Conservation (phyloP, 225 moss, liverwort and hornwort species). For the Pleurozium schreberi region DNA sequence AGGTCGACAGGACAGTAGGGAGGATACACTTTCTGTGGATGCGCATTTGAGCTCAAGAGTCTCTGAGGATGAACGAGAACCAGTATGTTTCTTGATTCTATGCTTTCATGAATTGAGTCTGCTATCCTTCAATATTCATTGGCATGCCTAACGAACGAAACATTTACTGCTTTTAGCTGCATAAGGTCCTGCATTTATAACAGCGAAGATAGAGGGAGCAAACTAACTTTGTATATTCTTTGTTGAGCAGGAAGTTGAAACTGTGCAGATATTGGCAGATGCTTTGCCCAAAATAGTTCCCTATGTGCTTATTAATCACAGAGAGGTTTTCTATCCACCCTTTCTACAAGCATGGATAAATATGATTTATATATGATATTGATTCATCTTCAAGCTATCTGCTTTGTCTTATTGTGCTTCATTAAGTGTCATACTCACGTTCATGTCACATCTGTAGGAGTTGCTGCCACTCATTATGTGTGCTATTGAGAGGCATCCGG, state of each 20-base stretch:
- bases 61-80: slow-evolving; percentile 14
- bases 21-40: slow-evolving; percentile 10
- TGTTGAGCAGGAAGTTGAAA: slow-evolving; percentile 53
- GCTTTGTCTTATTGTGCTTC: neutral
- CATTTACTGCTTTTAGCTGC: neutral
- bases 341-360: neutral
- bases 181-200: neutral
- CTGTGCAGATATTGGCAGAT: slow-evolving; percentile 84
- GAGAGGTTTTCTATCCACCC: slow-evolving; percentile 44
- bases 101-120: neutral
- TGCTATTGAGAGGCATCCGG: slow-evolving; percentile 91
- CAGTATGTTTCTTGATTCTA: slow-evolving; percentile 12
- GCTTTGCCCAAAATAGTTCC: slow-evolving; percentile 93
- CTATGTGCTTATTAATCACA: slow-evolving; percentile 94
- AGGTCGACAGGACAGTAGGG: slow-evolving; percentile 6
- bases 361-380: neutral
- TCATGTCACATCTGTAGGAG: slow-evolving; percentile 37
- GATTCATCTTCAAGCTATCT: neutral
- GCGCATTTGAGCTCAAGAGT: slow-evolving; percentile 9
- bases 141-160: neutral
- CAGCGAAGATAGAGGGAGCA: neutral
- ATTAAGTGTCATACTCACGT: neutral
- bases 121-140: neutral
- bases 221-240: slow-evolving; percentile 4
- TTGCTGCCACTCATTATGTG: slow-evolving; percentile 95